Percentiles rank a stretch among this genome's conserved stretches.
These are phyloP conservation scores for Phlegmacium glaucopus DNA, from an alignment of 768 basidiomycete genomes.

Conservation along the genomic window DNA sequence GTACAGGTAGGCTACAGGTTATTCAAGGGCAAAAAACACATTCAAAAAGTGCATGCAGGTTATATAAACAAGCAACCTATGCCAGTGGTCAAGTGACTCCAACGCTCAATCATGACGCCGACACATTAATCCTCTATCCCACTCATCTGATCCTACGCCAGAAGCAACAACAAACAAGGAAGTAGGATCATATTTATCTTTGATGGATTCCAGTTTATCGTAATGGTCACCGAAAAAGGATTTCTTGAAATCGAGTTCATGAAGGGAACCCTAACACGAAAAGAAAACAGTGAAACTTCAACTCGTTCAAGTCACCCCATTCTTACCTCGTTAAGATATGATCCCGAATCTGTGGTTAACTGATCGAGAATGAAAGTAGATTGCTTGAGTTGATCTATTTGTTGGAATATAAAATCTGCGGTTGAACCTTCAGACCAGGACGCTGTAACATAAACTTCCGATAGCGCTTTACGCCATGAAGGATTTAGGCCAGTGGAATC, in stretches of 20 bases:
- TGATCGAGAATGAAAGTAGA: slow-evolving; percentile 21
- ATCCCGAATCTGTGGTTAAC: slow-evolving; percentile 32
- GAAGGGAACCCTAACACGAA: slow-evolving; percentile 39
- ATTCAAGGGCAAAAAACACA: too few species aligned
- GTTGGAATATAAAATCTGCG: slow-evolving; percentile 14
- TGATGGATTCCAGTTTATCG: slow-evolving; percentile 35
- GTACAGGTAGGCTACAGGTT: too few species aligned
- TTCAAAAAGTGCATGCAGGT: too few species aligned
- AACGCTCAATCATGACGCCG: too few species aligned
- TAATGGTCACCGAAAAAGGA: slow-evolving; percentile 49
- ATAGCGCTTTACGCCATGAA: slow-evolving; percentile 42
- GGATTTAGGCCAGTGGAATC: slow-evolving; percentile 43
- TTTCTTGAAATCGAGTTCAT: slow-evolving; percentile 37
- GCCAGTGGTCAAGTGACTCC: too few species aligned
- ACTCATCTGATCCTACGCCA: slow-evolving; percentile 50
- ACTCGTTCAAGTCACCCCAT: not conserved
- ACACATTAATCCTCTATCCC: slow-evolving; percentile 34
- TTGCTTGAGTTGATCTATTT: slow-evolving; percentile 14
- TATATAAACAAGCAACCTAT: too few species aligned
- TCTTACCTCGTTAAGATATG: slow-evolving; percentile 49
- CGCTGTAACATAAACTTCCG: slow-evolving; percentile 22
- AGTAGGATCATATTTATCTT: slow-evolving; percentile 41
- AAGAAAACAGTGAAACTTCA: not conserved
- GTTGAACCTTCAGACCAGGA: slow-evolving; percentile 26
- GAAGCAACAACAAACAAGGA: slow-evolving; percentile 41